Conservation (phyloP, 306 rosid genomes). For the Medicago arabica region DNA sequence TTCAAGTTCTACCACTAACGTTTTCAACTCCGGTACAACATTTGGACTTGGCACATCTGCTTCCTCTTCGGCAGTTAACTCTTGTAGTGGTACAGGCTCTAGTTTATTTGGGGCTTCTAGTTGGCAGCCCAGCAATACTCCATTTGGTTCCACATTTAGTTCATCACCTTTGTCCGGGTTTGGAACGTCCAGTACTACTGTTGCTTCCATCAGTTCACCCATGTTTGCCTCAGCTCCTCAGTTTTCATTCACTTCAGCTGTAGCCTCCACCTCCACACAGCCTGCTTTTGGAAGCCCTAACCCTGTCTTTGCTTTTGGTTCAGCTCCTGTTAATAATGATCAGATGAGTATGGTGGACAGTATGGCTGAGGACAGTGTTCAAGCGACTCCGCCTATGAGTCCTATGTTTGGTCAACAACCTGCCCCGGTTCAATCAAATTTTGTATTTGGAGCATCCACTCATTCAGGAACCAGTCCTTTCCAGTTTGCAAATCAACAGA, state of each 20-base stretch:
- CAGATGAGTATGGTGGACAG: conserved; percentile 88
- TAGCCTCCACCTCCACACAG: conserved; percentile 54
- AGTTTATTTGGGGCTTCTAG: conserved; percentile 50
- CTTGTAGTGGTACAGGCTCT: conserved; percentile 53
- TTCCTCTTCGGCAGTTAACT: conserved; percentile 54
- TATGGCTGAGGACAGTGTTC: conserved; percentile 89
- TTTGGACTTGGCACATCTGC: conserved; percentile 55
- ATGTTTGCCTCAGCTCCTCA: conserved; percentile 58
- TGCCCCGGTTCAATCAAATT: conserved; percentile 56
- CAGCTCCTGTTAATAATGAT: conserved; percentile 64
- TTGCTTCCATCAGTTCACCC: conserved; percentile 47
- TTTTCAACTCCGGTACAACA: conserved; percentile 48
- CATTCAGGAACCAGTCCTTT: conserved; percentile 58
- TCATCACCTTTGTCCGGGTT: conserved; percentile 44
- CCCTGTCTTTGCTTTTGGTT: conserved; percentile 50
- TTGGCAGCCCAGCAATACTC: conserved; percentile 64
- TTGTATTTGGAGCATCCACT: conserved; percentile 62
- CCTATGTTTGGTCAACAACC: conserved; percentile 64
- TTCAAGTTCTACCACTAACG: conserved; percentile 53
- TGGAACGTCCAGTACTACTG: conserved; percentile 46
- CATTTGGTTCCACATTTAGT: conserved; percentile 56
- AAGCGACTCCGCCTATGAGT: conserved; percentile 47
- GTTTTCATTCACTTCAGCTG: conserved; percentile 67
- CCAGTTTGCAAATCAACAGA: conserved; percentile 63
- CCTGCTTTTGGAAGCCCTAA: conserved; percentile 64